Evolutionary conservation across 2,329 filamentous ascomycete genomes (phyloP).

Genomic region (Fusarium virguliforme): DNA sequence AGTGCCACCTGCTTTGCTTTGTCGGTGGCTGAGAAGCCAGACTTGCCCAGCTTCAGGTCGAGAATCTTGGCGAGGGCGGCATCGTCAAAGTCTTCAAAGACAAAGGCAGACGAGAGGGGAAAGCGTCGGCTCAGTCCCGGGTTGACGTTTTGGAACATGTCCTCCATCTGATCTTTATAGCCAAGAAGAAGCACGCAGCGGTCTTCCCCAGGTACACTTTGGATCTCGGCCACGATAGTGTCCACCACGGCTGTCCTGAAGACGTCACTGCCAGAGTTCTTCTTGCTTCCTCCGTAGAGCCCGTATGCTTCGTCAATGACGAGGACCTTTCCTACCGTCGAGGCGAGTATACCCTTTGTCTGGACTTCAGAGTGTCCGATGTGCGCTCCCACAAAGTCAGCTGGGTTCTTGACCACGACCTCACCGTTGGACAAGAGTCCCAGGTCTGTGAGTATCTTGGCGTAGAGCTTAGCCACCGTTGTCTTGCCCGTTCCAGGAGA

Average conservation of each 20-base stretch:
- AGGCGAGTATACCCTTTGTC: conserved; percentile 79
- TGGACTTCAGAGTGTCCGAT: conserved; percentile 79
- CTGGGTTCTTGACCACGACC: conserved; percentile 80
- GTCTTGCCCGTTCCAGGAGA: conserved; percentile 85
- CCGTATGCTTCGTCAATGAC: conserved; percentile 88
- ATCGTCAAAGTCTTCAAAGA: conserved; percentile 78
- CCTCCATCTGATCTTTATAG: conserved; percentile 78
- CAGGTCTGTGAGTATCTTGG: conserved; percentile 76
- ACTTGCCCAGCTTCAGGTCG: conserved; percentile 72
- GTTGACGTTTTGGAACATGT: conserved; percentile 83
- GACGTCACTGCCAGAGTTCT: conserved; percentile 48
- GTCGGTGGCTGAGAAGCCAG: conserved; percentile 68
- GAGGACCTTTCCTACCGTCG: conserved; percentile 80
- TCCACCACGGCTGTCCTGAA: conserved; percentile 80
- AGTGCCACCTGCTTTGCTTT: conserved; percentile 69
- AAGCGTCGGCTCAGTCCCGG: conserved; percentile 79
- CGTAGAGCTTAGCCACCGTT: conserved; percentile 81
- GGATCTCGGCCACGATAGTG: conserved; percentile 81
- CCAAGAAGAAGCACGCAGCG: conserved; percentile 81
- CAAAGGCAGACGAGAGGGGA: conserved; percentile 74
- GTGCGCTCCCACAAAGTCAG: conserved; percentile 78
- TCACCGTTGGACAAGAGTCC: conserved; percentile 79
- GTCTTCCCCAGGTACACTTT: conserved; percentile 79
- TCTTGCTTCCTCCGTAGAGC: conserved; percentile 65
- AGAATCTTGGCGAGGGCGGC: conserved; percentile 73